Base-by-base conservation (phyloP, 192 early-diverging fungal genomes). In the Umbelopsis isabellina region DNA sequence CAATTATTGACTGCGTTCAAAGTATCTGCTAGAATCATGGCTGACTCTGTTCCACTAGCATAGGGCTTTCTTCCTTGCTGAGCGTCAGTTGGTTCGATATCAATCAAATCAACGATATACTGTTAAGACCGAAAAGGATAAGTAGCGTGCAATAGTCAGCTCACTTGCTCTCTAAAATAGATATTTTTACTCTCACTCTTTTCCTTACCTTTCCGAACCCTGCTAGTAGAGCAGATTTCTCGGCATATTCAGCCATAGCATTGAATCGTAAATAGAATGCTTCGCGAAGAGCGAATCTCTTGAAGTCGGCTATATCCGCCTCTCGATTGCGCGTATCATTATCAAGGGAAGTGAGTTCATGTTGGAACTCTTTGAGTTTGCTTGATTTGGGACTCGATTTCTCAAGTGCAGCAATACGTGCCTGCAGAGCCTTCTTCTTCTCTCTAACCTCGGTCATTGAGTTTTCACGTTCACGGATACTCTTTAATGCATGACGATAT, bases 231-330 rank as follows among this genome's bases (percentile, higher is more conserved):
- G 74, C 55, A 2, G 69, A 50, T 49, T 80, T 80, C 51, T 80
- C 79, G 23, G 79, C 66, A 70, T 70, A 75, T 52, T 80, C 79
- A 50, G 55, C 65, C 66, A 76, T 68, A 1, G 79, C 79, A 66
- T 80, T 80, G 53, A 80, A 80, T 8, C 74, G 58, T 20, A 80
- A 33, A 46, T 80, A 80, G 47, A 80, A 80, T 3, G 79, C 79
- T 46, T 80, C 79, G 8, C 66, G 47, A 10, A 80, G 58, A 22
- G 74, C 74, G 71, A 80, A 80, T 22, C 75, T 72, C 52, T 80
- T 80, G n/a, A 80, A 80, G 52, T 80, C 79, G 9, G 66, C 79
- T 49, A 80, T 49, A 30, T 76, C 79, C 49, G 71, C 65, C 37
- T 80, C 79, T 41, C 30, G 75, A 1, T 73, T 65, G 22, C 70